Base-by-base conservation (phyloP, 2,329 filamentous ascomycete species). In the Cryphonectria nitschkei region DNA sequence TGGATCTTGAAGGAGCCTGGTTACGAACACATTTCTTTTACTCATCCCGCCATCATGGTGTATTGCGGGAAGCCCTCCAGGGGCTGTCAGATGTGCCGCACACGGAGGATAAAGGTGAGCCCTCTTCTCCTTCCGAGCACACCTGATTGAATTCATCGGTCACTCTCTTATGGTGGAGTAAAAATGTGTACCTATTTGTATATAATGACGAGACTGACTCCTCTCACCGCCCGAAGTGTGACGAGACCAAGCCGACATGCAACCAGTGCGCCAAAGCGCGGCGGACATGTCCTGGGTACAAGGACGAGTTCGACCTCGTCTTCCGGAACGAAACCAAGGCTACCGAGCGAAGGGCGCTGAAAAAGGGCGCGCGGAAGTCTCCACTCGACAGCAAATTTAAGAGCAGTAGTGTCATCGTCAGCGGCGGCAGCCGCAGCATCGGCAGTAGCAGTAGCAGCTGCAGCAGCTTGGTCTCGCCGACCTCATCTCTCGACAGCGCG, bases 1-100 rank as follows among this genome's bases (percentile, higher is more conserved):
- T 58, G 26, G 29, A 34, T 34, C 26, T 13, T 65, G n/a, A 32
- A 34, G 13, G 52, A 66, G 26, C 16, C 61, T 9, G 66, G n/a
- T 11, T 61, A 67, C 63, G 29, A 32, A 32, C 19, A 32, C 7
- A n/a, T 26, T 16, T 16, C 9, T 39, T 39, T 13, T 14, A 2
- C 13, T 60, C 65, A 60, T 39, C 67, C 65, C 73, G 60, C 70
- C 79, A 81, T 71, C 74, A 91, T 90, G 89, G 89, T 90, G 16
- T 91, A 90, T 75, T 89, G 87, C 73, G 89, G 89, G 58, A 90
- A 89, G 80, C 88, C 89, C 76, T 91, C 89, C 0, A 82, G 85
- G 81, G 91, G 90, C 76, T 93, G 91, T 76, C 90, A 92, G 81
- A 93, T 91, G 87, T 93, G 91, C 79, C 87, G 91, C 78, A 91